Evolutionary conservation across 2,329 filamentous ascomycete species (phyloP).

Genomic region (Endothia cerciana): DNA sequence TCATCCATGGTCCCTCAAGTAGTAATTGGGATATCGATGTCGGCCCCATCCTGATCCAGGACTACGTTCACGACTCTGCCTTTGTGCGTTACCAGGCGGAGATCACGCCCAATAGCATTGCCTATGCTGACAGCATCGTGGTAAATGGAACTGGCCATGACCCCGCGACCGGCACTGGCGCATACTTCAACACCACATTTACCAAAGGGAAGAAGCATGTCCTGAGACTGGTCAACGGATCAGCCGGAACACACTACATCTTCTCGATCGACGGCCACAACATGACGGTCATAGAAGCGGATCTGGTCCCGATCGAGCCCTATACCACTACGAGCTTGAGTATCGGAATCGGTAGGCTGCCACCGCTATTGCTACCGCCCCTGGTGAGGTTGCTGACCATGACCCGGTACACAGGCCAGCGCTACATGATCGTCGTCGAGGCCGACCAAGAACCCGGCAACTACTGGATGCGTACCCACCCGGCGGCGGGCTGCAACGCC

Average conservation of each 20-base stretch:
- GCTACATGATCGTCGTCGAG: slow-evolving; percentile 46
- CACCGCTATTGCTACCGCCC: background rate
- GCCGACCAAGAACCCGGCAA: slow-evolving; percentile 35
- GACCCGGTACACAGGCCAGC: slow-evolving; percentile 34
- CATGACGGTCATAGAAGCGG: slow-evolving; percentile 50
- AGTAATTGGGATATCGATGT: slow-evolving; percentile 53
- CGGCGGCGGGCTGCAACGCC: slow-evolving; percentile 29
- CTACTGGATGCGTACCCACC: slow-evolving; percentile 35
- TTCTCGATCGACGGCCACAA: slow-evolving; percentile 50
- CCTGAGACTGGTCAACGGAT: slow-evolving; percentile 48
- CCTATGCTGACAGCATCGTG: slow-evolving; percentile 38
- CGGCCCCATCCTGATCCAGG: slow-evolving; percentile 50
- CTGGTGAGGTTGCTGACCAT: background rate
- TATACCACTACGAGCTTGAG: slow-evolving; percentile 33
- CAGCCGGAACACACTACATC: slow-evolving; percentile 44
- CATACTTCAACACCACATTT: slow-evolving; percentile 31
- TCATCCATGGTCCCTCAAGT: slow-evolving; percentile 51
- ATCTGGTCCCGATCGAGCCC: slow-evolving; percentile 51
- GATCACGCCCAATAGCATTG: slow-evolving; percentile 18
- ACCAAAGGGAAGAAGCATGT: slow-evolving; percentile 45
- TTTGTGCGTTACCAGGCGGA: slow-evolving; percentile 32
- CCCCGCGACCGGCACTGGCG: slow-evolving; percentile 27
- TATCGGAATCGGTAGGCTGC: slow-evolving; percentile 19
- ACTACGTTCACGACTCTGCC: slow-evolving; percentile 47
- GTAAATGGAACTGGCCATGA: slow-evolving; percentile 41